Conservation (phyloP, 2,329 filamentous ascomycete species). For the Daldinia sp. region DNA sequence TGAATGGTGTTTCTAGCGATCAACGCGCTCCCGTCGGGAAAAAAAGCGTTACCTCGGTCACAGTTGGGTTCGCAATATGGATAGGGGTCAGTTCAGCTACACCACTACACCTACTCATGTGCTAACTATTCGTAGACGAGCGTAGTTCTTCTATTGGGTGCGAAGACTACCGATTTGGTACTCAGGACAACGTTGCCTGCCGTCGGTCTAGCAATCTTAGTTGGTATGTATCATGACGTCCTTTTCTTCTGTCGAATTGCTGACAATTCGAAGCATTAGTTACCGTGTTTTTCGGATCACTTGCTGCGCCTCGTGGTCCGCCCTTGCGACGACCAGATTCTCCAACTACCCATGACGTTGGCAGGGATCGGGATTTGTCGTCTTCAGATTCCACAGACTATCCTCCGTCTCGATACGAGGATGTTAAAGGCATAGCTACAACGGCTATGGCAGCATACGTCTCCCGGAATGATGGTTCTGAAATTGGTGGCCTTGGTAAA, state of each 20-base stretch:
- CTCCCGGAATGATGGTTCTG: constrained; percentile 48
- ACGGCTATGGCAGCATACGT: constrained; percentile 55
- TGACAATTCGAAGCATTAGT: constrained; percentile 54
- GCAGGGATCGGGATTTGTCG: constrained; percentile 55
- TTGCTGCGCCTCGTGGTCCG: constrained; percentile 50
- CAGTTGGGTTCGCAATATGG: constrained; percentile 64
- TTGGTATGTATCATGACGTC: constrained; percentile 56
- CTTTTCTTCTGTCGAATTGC: constrained; percentile 19
- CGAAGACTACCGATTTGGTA: constrained; percentile 57
- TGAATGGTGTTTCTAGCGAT: constrained; percentile 52
- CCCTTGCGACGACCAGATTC: constrained; percentile 55
- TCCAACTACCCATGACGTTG: constrained; percentile 55
- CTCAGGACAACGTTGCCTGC: constrained; percentile 64
- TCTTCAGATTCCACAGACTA: constrained; percentile 58
- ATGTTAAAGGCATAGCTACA: constrained; percentile 59
- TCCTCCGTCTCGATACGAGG: constrained; percentile 62
- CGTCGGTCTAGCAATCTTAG: constrained; percentile 61
- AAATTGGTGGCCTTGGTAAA: constrained; percentile 54
- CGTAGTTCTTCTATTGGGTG: constrained; percentile 63
- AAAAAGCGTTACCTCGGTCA: constrained; percentile 56
- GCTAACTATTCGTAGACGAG: constrained; percentile 58
- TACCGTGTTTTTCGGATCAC: constrained; percentile 54
- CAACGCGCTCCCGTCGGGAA: constrained; percentile 41
- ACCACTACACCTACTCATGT: constrained; percentile 27
- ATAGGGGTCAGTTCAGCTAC: constrained; percentile 60